Evolutionary conservation across 805 yeast species (phyloP).

Genomic region (Cyberlindnera misumaiensis): DNA sequence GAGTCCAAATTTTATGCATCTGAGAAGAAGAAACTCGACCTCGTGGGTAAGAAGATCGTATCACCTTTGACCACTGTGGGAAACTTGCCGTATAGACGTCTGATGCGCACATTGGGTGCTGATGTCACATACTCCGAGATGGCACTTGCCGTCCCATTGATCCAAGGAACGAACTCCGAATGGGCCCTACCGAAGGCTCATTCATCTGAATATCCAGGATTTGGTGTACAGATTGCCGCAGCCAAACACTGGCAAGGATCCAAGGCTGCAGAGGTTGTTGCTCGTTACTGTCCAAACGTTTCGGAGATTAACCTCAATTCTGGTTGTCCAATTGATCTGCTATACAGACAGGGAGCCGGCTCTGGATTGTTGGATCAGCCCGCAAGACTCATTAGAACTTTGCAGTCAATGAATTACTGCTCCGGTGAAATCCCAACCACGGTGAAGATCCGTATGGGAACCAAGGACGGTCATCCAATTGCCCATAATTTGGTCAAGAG

Average conservation of each 20-base stretch:
- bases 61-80: slow-evolving; percentile 98
- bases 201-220: slow-evolving; percentile 71
- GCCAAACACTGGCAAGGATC: slow-evolving; percentile 90
- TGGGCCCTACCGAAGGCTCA: slow-evolving; percentile 98
- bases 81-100: slow-evolving; percentile 87
- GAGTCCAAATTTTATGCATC: slow-evolving; percentile 71
- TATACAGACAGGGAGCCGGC: slow-evolving; percentile 95
- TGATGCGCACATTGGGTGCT: slow-evolving; percentile 86
- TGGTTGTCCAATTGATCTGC: slow-evolving; percentile 95
- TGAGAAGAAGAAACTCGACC: slow-evolving; percentile 76
- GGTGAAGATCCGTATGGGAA: slow-evolving; percentile 88
- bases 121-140: slow-evolving; percentile 92
- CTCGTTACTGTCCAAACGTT: slow-evolving; percentile 50
- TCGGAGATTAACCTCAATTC: slow-evolving; percentile 86
- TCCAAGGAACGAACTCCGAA: slow-evolving; percentile 88
- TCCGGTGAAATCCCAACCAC: slow-evolving; percentile 91
- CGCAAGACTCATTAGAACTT: slow-evolving; percentile 65
- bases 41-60: slow-evolving; percentile 71
- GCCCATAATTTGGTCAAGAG: slow-evolving; percentile 74
- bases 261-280: slow-evolving; percentile 80
- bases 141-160: slow-evolving; percentile 81
- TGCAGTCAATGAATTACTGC: slow-evolving; percentile 83
- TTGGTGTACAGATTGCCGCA: slow-evolving; percentile 91
- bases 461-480: slow-evolving; percentile 76
- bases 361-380: slow-evolving; percentile 89